Evolutionary conservation across 2,329 filamentous ascomycete species (phyloP), one percentile per base, ranked within the genome.

Genomic region (Pezicula rhizophila): DNA sequence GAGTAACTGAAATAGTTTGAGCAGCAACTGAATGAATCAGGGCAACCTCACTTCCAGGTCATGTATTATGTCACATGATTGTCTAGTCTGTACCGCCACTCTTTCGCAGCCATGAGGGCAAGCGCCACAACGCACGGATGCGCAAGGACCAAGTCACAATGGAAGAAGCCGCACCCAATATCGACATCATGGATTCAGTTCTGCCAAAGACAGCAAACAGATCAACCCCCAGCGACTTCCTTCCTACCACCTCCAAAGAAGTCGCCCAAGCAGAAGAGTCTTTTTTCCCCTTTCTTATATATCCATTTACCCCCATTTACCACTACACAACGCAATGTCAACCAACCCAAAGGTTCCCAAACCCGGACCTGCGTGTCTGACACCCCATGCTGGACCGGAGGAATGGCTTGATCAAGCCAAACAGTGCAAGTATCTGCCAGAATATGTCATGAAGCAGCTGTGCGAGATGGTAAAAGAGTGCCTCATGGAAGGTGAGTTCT

Each of bases 381-480:
- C 82, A 55, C 82, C 87, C 49, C 88, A 89, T 66, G 88, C 91
- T 35, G 89, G 89, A 12, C 83, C 95, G 31, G 89, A 96, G 67
- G 91, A 97, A 72, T 99, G 93, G 93, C 79, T 99, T 28, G 88
- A 93, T 66, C 88, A 95, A 69, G 93, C 93, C 40, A 96, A 96
- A 71, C 87, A 93, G 70, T 97, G 93, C 73, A 93, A 95, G 68
- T 96, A 97, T 68, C 79, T 99, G 46, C 93, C 93, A 44, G 93
- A 99, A 71, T 74, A 85, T 54, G 89, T 95, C 64, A 99, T 99
- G 93, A 99, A 99, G 77, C 88, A 95, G 69, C 79, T 99, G 43
- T 99, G 93, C 68, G 93, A 99, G 74, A 95, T 95, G 66, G 93
- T 97, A 52, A 99, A 99, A 75, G 93, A 97, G 71, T 95, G 89